phyloP scores from a whole-genome alignment of 768 basidiomycete genomes.

The Collybiopsis confluens region DNA sequence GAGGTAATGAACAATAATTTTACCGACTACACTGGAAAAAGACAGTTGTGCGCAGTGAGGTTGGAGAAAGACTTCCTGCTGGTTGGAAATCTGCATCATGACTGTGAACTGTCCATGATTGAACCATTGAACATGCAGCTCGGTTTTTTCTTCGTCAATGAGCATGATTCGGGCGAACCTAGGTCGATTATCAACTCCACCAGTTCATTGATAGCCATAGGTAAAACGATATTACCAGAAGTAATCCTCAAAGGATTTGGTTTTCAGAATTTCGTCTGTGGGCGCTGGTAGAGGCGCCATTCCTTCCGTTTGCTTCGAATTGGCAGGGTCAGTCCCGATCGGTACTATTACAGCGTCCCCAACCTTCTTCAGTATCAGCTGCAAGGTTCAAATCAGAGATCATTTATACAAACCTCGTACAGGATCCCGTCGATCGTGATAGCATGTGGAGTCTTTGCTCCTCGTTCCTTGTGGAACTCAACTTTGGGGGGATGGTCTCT shows the following conservation, averaged over 20 bases:
- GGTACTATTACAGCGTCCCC: slow-evolving; percentile 61
- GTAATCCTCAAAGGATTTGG: slow-evolving; percentile 46
- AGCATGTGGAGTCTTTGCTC: slow-evolving; percentile 31
- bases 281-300: slow-evolving; percentile 24
- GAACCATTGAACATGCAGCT: slow-evolving; percentile 70
- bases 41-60: slow-evolving; percentile 45
- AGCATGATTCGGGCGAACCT: slow-evolving; percentile 71
- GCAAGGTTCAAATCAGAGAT: not conserved
- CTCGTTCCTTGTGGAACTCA: slow-evolving; percentile 23
- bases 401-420: slow-evolving; percentile 41
- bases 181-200: too few species aligned
- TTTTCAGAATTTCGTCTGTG: slow-evolving; percentile 27
- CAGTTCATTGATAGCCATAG: not conserved
- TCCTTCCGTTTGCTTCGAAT: slow-evolving; percentile 16
- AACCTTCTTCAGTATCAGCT: slow-evolving; percentile 33
- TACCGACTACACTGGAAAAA: slow-evolving; percentile 40
- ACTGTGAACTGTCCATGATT: slow-evolving; percentile 62
- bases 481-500: slow-evolving; percentile 16
- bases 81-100: slow-evolving; percentile 55
- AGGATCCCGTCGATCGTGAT: slow-evolving; percentile 38
- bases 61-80: slow-evolving; percentile 63
- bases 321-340: slow-evolving; percentile 17
- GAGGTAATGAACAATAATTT: slow-evolving; percentile 25
- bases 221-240: slow-evolving; percentile 44
- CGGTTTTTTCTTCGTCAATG: slow-evolving; percentile 37